Base-by-base conservation (phyloP, 2,329 filamentous ascomycete genomes). In the Fusarium piperis region DNA sequence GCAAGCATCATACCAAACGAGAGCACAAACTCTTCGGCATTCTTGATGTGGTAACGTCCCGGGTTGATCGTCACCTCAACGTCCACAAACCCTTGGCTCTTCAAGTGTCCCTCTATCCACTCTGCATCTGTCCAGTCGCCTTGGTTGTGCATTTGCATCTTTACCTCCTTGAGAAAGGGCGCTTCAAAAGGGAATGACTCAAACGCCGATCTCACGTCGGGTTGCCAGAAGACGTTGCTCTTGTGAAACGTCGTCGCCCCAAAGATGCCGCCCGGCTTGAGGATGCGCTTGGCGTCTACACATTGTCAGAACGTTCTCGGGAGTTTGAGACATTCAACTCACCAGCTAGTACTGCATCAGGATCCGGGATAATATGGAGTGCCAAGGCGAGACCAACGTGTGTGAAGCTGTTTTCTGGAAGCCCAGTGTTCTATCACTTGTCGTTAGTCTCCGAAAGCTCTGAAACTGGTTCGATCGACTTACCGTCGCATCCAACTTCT, bases 381-480 rank as follows among this genome's bases (percentile, higher is more conserved):
- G 82, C 85, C 63, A 88, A 83, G n/a, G 82, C 83, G 38, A 85
- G 75, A 11, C 84, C 82, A 30, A 86, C 74, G 71, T 87, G 84
- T 2, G 79, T 84, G 67, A 83, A 86, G 0, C 80, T 79, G 15
- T 72, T 74, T 1, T 80, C 79, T 0, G 80, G 75, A 8, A 87
- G 77, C 1, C 72, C 77, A 5, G 84, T 85, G 28, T 85, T 69
- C 83, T 85, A 35, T 11, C 15, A 3, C 4, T 15, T 1, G 13
- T 23, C 23, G 5, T 76, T 10, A 71, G 44, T 41, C 1, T 28
- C 8, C 13, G 6, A 8, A 15, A n/a, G 36, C 3, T 4, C 16
- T 32, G 18, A 7, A 6, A 11, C 12, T 5, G 2, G 2, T 1
- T 2, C 3, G 1, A 5, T 23, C 2, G 11, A 75, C 81, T 16